phyloP scores from a whole-genome alignment of 345 rosid genomes.

The Pistacia vera region DNA sequence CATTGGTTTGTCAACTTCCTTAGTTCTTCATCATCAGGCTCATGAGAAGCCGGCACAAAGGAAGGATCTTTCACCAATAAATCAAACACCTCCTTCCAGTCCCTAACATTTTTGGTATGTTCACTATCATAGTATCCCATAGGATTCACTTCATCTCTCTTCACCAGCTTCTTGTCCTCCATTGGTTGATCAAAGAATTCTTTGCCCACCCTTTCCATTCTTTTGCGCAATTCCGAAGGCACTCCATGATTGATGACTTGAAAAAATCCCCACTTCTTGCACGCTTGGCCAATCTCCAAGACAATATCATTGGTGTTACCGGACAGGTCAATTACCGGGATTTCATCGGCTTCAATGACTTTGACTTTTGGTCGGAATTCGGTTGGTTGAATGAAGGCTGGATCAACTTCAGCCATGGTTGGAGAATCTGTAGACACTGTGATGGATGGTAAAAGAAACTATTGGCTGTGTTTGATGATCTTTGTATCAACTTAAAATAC shows the following conservation, averaged over 20 bases:
- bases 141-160: conserved; percentile 50
- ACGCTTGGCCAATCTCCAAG: conserved; percentile 47
- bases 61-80: conserved; percentile 50
- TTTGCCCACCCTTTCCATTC: conserved; percentile 32
- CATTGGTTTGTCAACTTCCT: conserved; percentile 49
- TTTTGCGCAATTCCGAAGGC: conserved; percentile 31
- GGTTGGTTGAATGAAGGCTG: conserved; percentile 42
- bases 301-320: conserved; percentile 29
- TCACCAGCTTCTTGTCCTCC: conserved; percentile 55
- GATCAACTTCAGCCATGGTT: conserved; percentile 47
- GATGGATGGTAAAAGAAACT: no score
- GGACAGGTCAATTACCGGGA: conserved; percentile 54
- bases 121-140: conserved; percentile 66
- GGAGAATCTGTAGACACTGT: background rate
- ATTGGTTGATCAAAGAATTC: conserved; percentile 47
- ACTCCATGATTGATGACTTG: conserved; percentile 53
- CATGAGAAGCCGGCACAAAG: conserved; percentile 46
- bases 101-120: background rate
- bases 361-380: conserved; percentile 40
- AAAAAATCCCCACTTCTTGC: conserved; percentile 68
- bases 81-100: conserved; percentile 41
- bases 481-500: background rate
- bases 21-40: conserved; percentile 40
- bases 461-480: background rate
- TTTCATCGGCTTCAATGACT: conserved; percentile 34